phyloP scores from a whole-genome alignment of 768 basidiomycete genomes.

The Boletellus sp. region DNA sequence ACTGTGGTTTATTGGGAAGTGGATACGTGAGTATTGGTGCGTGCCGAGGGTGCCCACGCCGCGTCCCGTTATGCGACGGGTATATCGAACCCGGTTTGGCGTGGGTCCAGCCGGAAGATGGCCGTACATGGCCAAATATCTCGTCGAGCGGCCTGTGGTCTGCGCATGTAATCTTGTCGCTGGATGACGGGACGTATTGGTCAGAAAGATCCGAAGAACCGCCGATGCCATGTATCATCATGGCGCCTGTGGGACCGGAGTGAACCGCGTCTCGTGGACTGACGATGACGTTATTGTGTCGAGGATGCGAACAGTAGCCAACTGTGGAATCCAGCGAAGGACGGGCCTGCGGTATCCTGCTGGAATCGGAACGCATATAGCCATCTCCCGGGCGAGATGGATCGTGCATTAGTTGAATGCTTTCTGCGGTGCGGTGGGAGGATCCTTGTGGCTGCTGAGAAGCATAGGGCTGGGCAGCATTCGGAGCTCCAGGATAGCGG shows the following conservation, averaged over 20 bases:
- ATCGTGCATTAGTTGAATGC: not conserved
- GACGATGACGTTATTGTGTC: not conserved
- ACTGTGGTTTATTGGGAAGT: conserved; percentile 17
- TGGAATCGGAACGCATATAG: not conserved
- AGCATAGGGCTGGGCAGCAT: not conserved
- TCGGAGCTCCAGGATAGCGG: conserved; percentile 9
- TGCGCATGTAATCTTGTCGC: conserved; percentile 26
- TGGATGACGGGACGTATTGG: conserved; percentile 27
- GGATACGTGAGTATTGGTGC: conserved; percentile 13
- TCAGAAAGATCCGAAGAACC: conserved; percentile 9
- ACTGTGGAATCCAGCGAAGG: not conserved
- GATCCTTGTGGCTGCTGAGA: conserved; percentile 1
- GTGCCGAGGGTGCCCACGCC: not conserved
- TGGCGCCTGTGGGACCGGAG: not conserved
- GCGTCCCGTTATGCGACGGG: conserved; percentile 1
- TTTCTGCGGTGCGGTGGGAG: not conserved
- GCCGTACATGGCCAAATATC: conserved; percentile 16
- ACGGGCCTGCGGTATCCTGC: not conserved
- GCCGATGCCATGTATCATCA: not conserved
- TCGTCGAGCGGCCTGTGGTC: conserved; percentile 28
- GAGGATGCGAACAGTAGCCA: not conserved
- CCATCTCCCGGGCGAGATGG: not conserved
- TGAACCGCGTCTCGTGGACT: not conserved
- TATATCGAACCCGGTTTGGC: not conserved
- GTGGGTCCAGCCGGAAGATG: not conserved